Evolutionary conservation across 495 filamentous ascomycete genomes (phyloP).

Genomic region (Letharia lupina): DNA sequence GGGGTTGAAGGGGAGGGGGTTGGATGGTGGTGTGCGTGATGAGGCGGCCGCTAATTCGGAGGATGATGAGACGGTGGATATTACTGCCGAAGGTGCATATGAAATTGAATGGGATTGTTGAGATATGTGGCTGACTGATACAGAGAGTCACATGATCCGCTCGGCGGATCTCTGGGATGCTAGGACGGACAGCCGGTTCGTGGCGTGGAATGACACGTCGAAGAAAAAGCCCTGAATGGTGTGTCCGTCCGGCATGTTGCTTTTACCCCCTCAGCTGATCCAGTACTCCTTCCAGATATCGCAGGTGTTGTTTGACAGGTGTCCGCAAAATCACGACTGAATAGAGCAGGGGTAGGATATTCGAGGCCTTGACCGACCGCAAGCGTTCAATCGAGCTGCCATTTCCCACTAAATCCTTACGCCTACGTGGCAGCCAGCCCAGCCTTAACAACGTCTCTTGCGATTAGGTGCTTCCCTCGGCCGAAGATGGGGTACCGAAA

Average conservation of each 20-base stretch:
- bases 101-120: too few species aligned
- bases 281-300: too few species aligned
- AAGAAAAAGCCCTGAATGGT: conserved; percentile 16
- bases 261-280: neutral
- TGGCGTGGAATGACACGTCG: conserved; percentile 2
- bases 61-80: conserved; percentile 3
- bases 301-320: too few species aligned
- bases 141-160: conserved; percentile 11
- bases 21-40: neutral
- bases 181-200: conserved; percentile 12
- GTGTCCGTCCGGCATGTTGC: neutral
- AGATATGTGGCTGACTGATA: neutral
- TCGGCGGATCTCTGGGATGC: conserved; percentile 16
- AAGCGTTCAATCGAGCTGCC: neutral
- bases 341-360: neutral
- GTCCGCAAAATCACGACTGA: neutral
- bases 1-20: conserved; percentile 1
- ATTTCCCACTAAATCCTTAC: neutral
- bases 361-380: neutral
- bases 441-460: neutral
- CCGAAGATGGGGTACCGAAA: neutral
- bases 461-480: neutral
- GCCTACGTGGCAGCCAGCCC: neutral
- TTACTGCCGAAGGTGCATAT: neutral
- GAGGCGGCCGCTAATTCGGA: neutral